Percentiles rank a stretch among this genome's conserved stretches.
Conservation (phyloP, 1,284 basidiomycete species). For the Marasmius tenuissimus region DNA sequence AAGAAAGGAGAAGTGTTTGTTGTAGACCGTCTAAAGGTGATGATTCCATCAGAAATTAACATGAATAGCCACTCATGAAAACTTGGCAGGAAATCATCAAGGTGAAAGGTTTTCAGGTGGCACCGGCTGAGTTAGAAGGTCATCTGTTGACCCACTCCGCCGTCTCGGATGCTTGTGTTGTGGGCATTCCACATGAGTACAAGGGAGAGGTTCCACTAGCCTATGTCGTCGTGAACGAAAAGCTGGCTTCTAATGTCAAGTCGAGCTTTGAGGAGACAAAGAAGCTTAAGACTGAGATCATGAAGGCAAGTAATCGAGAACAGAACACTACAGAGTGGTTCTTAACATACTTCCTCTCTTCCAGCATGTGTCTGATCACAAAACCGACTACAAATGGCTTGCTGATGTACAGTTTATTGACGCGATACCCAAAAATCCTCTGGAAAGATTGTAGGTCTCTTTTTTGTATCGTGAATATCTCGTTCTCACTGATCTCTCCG, state of each 20-base stretch:
- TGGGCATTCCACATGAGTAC: constrained; percentile 75
- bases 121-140: constrained; percentile 73
- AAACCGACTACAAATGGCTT: constrained; percentile 71
- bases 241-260: constrained; percentile 31
- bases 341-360: not conserved
- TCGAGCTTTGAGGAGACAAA: constrained; percentile 35
- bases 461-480: not conserved
- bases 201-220: constrained; percentile 79
- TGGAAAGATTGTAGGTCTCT: constrained; percentile 57
- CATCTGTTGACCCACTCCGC: constrained; percentile 59
- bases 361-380: constrained; percentile 69
- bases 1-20: constrained; percentile 57
- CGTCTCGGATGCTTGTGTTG: constrained; percentile 60
- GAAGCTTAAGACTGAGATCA: constrained; percentile 42
- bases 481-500: not conserved
- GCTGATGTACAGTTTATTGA: constrained; percentile 69
- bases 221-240: constrained; percentile 56
- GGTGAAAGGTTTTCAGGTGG: constrained; percentile 55
- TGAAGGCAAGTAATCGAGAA: constrained; percentile 30
- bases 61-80: not conserved
- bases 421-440: constrained; percentile 69
- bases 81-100: constrained; percentile 52
- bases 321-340: not conserved
- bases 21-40: constrained; percentile 64
- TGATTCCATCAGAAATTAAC: not conserved